A percentile compares a stretch with the other conserved stretches of the same genome.
Evolutionary conservation across 768 basidiomycete species (phyloP).

Genomic region (Suillus placidus): DNA sequence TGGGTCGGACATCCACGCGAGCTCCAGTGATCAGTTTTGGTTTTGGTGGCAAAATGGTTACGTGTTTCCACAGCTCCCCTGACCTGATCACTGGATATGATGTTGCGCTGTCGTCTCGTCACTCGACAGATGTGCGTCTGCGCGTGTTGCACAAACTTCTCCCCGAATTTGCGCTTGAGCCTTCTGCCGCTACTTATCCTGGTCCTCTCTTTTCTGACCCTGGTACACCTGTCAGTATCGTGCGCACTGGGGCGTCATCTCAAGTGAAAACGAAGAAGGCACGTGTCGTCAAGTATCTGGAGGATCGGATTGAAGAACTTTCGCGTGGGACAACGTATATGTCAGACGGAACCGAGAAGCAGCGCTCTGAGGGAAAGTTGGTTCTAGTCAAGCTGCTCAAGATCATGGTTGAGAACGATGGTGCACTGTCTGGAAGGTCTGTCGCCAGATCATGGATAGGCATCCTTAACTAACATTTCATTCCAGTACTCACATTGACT

Average conservation of each 20-base stretch:
- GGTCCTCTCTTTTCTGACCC: constrained; percentile 87
- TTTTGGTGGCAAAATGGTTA: constrained; percentile 88
- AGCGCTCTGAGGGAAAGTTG: constrained; percentile 74
- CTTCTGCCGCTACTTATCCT: constrained; percentile 65
- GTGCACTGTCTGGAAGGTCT: constrained; percentile 84
- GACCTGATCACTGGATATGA: constrained; percentile 75
- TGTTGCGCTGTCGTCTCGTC: constrained; percentile 71
- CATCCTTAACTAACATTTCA: constrained; percentile 21
- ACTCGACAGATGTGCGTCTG: constrained; percentile 69
- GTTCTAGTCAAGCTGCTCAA: constrained; percentile 73
- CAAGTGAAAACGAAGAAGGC: constrained; percentile 85
- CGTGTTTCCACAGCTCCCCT: constrained; percentile 80
- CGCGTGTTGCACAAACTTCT: constrained; percentile 69
- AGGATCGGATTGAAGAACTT: constrained; percentile 75
- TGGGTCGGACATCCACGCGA: constrained; percentile 70
- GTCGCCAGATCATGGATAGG: background rate
- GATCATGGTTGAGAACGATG: constrained; percentile 88
- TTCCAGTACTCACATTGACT: constrained; percentile 64
- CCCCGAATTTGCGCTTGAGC: constrained; percentile 63
- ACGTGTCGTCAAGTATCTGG: constrained; percentile 75
- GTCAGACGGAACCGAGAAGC: constrained; percentile 51
- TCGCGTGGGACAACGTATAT: constrained; percentile 76
- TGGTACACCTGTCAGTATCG: constrained; percentile 64
- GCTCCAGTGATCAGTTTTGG: constrained; percentile 89
- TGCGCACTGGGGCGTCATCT: constrained; percentile 58